Percentiles rank a stretch among this genome's conserved stretches.
Evolutionary conservation across 352 stramenopile species (phyloP).

Genomic region (Stramenopiles sp.): DNA sequence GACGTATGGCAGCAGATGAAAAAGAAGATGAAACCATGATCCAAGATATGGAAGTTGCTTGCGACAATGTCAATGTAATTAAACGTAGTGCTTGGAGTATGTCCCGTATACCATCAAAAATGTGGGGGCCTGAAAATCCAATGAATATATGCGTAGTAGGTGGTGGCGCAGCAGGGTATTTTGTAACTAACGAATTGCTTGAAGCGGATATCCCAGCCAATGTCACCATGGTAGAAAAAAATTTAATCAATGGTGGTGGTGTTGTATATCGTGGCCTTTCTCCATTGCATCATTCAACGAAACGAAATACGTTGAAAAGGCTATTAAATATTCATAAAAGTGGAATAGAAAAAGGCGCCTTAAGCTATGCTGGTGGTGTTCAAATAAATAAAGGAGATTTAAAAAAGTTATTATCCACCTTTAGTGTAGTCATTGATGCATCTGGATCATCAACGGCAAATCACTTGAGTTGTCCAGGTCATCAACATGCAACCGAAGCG

Average conservation of each 20-base stretch:
- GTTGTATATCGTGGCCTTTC: background rate
- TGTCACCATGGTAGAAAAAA: background rate
- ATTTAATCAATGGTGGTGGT: background rate
- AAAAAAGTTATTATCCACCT: background rate
- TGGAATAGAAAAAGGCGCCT: background rate
- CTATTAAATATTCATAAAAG: background rate
- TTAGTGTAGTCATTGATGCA: background rate
- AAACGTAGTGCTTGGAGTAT: background rate
- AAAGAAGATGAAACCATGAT: background rate
- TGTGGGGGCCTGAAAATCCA: background rate
- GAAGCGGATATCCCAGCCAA: background rate
- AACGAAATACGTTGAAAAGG: background rate
- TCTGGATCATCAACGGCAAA: background rate
- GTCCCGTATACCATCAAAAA: background rate
- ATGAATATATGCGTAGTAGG: background rate
- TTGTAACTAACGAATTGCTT: background rate
- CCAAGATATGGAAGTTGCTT: background rate
- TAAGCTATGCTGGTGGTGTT: background rate
- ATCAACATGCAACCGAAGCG: background rate
- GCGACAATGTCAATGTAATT: background rate
- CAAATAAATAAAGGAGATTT: background rate
- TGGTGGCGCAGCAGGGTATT: background rate
- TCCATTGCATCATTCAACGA: background rate
- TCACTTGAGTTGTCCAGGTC: background rate
- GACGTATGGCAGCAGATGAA: background rate